A percentile compares a stretch with the other conserved stretches of the same genome.
Conservation (phyloP, 129 eudicot species). For the Chrysanthemum makinoi region DNA sequence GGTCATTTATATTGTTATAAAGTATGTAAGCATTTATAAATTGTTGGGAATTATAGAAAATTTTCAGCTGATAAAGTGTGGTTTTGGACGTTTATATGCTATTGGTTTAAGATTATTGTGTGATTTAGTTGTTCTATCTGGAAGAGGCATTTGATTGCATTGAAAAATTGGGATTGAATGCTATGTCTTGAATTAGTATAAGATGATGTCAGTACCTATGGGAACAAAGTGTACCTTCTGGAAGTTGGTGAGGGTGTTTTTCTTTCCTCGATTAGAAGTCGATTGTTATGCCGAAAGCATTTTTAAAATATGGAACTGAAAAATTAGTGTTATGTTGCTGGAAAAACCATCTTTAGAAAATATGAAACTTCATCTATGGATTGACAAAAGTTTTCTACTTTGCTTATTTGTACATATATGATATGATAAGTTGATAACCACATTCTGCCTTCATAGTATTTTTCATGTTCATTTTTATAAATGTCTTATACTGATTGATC, state of each 20-base stretch:
- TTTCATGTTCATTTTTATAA: background rate
- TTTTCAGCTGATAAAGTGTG: background rate
- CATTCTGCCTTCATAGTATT: constrained; percentile 10
- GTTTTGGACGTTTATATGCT: constrained; percentile 2
- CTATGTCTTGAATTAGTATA: background rate
- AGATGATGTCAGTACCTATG: background rate
- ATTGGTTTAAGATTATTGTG: constrained; percentile 14
- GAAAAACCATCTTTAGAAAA: background rate
- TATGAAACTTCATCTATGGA: constrained; percentile 15
- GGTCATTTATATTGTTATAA: constrained; percentile 1
- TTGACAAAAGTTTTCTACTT: constrained; percentile 3
- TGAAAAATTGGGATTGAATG: background rate
- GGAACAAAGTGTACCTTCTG: background rate
- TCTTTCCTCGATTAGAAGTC: background rate
- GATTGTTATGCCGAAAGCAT: background rate
- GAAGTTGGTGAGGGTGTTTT: constrained; percentile 15
- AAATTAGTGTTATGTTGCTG: background rate
- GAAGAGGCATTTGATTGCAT: constrained; percentile 9
- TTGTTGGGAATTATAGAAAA: background rate
- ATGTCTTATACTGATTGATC: background rate
- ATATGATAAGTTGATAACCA: background rate
- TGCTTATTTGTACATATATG: background rate
- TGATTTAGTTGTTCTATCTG: constrained; percentile 17
- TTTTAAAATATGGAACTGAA: constrained; percentile 21
- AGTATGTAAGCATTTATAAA: background rate